Percentiles rank a stretch among this genome's conserved stretches.
Evolutionary conservation across 1,284 basidiomycete species (phyloP).

Genomic region (Naganishia sp.): DNA sequence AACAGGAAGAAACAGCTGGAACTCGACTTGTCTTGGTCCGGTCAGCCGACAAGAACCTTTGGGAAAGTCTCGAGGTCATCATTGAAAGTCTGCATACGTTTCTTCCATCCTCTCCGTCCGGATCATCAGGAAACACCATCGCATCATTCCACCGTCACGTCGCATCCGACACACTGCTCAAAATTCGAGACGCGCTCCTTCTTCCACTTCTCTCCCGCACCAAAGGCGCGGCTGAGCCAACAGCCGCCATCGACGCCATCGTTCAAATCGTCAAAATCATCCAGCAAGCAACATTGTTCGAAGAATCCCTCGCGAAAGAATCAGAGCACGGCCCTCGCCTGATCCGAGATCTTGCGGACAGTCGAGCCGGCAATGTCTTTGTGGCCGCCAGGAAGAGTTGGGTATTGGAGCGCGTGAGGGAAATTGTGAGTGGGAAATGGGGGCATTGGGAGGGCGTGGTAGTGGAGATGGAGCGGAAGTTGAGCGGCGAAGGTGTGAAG

Average conservation of each 20-base stretch:
- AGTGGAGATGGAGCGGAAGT: constrained; percentile 2
- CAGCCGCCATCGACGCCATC: background rate
- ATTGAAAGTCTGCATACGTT: background rate
- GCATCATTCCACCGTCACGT: constrained; percentile 9
- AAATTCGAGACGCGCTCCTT: constrained; percentile 5
- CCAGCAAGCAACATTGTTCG: background rate
- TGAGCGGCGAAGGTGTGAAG: background rate
- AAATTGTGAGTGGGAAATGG: constrained; percentile 1
- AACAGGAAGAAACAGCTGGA: background rate
- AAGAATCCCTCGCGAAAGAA: background rate
- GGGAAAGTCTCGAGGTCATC: background rate
- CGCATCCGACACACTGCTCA: constrained; percentile 15
- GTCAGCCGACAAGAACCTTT: background rate
- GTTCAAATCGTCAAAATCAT: background rate
- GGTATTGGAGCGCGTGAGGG: background rate
- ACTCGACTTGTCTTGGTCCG: background rate
- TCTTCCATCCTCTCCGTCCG: background rate
- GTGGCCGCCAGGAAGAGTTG: background rate
- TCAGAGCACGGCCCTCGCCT: background rate
- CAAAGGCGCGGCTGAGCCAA: background rate
- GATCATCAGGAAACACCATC: background rate
- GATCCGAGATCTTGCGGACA: constrained; percentile 10
- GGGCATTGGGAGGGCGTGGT: constrained; percentile 9
- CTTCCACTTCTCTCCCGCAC: background rate
- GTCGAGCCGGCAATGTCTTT: constrained; percentile 13